Evolutionary conservation across 345 rosid species (phyloP).

Genomic region (Stellera chamaejasme): DNA sequence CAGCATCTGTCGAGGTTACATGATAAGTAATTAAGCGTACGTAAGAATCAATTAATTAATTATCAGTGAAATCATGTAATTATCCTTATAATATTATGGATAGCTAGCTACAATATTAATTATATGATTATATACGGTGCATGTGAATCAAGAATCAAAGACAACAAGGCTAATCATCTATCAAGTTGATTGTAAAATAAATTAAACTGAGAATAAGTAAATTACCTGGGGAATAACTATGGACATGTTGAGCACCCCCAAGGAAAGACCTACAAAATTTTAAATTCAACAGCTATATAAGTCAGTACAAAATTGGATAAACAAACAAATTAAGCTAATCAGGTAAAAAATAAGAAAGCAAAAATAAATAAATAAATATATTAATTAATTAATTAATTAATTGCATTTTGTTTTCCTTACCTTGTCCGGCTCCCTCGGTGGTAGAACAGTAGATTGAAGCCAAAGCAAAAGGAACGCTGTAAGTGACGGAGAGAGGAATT

Average conservation of each 20-base stretch:
- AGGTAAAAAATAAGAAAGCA: not conserved
- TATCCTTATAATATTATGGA: constrained; percentile 5
- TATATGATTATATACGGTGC: no score
- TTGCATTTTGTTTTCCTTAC: constrained; percentile 20
- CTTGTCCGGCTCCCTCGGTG: constrained; percentile 77
- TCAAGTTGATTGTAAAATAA: no score
- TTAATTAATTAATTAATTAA: no score
- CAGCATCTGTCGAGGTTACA: constrained; percentile 52
- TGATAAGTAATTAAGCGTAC: no score
- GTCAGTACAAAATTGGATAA: not conserved
- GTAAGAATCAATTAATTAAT: no score
- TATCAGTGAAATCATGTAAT: not conserved
- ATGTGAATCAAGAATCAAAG: no score
- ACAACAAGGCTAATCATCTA: no score
- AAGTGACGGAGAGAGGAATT: constrained; percentile 76
- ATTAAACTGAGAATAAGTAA: no score
- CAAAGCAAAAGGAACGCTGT: constrained; percentile 84
- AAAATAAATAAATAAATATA: not conserved
- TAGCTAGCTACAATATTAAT: no score
- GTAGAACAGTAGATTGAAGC: constrained; percentile 66
- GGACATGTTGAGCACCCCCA: constrained; percentile 30
- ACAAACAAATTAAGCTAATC: not conserved
- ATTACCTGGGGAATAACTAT: constrained; percentile 32
- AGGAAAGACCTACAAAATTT: constrained; percentile 21
- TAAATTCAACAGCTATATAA: not conserved